Conservation (phyloP, 352 stramenopile species). For the Globisporangium takayamanum region DNA sequence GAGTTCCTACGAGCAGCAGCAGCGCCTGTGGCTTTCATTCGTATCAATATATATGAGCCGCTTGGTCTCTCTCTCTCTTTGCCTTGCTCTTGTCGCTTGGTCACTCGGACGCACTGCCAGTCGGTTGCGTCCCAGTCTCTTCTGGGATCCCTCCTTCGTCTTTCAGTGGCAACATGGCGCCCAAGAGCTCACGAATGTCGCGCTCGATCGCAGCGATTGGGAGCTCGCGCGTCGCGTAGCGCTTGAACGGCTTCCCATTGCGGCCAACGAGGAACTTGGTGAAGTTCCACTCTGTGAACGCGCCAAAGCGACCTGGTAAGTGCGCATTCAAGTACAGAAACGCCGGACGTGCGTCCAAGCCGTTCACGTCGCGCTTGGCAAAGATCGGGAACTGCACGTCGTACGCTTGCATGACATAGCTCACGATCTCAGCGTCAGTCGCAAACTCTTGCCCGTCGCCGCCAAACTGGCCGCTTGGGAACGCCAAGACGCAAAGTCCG, state of each 20-base stretch:
- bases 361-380: constrained; percentile 69
- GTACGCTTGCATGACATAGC: constrained; percentile 21
- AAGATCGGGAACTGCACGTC: constrained; percentile 30
- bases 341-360: constrained; percentile 45
- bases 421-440: constrained; percentile 23
- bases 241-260: constrained; percentile 28
- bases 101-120: not conserved
- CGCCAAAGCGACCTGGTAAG: constrained; percentile 21
- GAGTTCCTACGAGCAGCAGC: too few relatives aligned
- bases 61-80: not conserved
- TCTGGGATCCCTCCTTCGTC: not conserved
- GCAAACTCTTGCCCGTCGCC: constrained; percentile 52
- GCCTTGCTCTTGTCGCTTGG: not conserved
- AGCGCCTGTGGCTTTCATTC: not conserved
- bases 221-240: constrained; percentile 29
- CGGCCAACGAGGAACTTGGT: constrained; percentile 59
- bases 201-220: constrained; percentile 28
- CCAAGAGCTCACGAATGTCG: constrained; percentile 29
- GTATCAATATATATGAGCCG: not conserved
- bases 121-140: not conserved
- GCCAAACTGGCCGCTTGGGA: constrained; percentile 79
- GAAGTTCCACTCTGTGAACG: constrained; percentile 65
- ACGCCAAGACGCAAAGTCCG: constrained; percentile 51
- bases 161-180: not conserved
- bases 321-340: constrained; percentile 63